These are phyloP conservation scores for Linum tenue DNA, from an alignment of 345 rosid genomes.

Conservation along the genomic window DNA sequence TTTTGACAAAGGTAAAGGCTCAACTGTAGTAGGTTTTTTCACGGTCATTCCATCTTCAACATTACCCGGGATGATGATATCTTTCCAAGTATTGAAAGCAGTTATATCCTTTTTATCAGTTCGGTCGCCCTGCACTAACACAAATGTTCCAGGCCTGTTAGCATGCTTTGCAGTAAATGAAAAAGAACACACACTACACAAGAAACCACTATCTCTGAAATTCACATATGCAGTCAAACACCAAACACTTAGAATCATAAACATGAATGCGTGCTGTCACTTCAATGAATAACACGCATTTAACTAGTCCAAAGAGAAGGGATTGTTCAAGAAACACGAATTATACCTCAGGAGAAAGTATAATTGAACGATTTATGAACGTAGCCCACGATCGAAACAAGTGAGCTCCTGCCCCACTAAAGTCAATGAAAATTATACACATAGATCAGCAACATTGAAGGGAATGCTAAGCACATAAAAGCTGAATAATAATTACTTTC, in stretches of 20 bases:
- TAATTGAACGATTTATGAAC: constrained; percentile 62
- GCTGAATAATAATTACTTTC: background rate
- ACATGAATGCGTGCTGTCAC: background rate
- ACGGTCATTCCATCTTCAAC: constrained; percentile 83
- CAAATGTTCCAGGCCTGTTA: background rate
- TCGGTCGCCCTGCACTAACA: constrained; percentile 72
- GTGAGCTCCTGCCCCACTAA: constrained; percentile 61
- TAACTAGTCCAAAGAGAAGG: background rate
- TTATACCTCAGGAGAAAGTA: constrained; percentile 75
- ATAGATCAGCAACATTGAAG: constrained; percentile 1
- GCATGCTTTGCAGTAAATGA: no score
- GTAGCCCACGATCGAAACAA: constrained; percentile 70
- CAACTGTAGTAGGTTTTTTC: constrained; percentile 37
- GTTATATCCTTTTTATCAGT: constrained; percentile 84
- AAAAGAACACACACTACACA: background rate
- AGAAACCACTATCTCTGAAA: no score
- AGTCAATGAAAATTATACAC: background rate
- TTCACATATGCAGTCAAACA: no score
- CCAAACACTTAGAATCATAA: background rate
- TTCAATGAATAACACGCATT: no score
- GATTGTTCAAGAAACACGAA: background rate
- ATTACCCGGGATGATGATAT: constrained; percentile 90
- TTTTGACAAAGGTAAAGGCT: constrained; percentile 66
- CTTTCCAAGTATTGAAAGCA: constrained; percentile 97
- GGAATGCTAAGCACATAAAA: background rate